Percentiles rank a stretch among this genome's conserved stretches.
Conservation (phyloP, 768 basidiomycete genomes). For the Suillus luteus region DNA sequence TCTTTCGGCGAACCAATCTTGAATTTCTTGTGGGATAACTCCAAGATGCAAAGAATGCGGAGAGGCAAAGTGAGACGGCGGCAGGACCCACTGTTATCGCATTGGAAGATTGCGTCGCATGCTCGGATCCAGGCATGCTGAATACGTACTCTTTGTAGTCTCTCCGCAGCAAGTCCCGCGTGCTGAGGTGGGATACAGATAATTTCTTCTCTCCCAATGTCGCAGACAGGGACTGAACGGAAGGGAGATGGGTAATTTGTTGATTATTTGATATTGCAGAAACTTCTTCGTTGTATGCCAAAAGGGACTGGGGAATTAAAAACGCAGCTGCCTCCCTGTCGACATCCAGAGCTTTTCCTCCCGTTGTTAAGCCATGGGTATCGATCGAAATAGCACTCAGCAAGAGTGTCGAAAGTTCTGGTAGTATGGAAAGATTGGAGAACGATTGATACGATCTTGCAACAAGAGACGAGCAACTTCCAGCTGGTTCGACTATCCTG, state of each 20-base stretch:
- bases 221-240: slow-evolving; percentile 50
- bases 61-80: slow-evolving; percentile 74
- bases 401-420: slow-evolving; percentile 76
- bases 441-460: slow-evolving; percentile 34
- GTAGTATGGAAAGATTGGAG: slow-evolving; percentile 35
- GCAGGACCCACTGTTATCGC: slow-evolving; percentile 71
- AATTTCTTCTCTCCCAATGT: slow-evolving; percentile 56
- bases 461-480: slow-evolving; percentile 78
- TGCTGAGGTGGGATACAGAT: slow-evolving; percentile 65
- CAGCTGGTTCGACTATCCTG: slow-evolving; percentile 66
- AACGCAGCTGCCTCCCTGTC: slow-evolving; percentile 68
- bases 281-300: slow-evolving; percentile 27
- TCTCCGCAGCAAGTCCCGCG: slow-evolving; percentile 81
- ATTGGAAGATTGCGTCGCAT: slow-evolving; percentile 23
- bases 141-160: slow-evolving; percentile 91
- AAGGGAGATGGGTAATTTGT: slow-evolving; percentile 23
- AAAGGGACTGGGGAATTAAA: slow-evolving; percentile 61
- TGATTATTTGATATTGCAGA: slow-evolving; percentile 33
- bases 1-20: slow-evolving; percentile 67
- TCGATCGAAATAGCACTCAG: slow-evolving; percentile 84
- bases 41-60: slow-evolving; percentile 39
- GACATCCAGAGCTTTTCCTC: slow-evolving; percentile 70
- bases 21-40: slow-evolving; percentile 24
- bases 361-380: slow-evolving; percentile 74
- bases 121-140: slow-evolving; percentile 37